Evolutionary conservation across 2,329 filamentous ascomycete species (phyloP).

Genomic region (Colletotrichum plurivorum): DNA sequence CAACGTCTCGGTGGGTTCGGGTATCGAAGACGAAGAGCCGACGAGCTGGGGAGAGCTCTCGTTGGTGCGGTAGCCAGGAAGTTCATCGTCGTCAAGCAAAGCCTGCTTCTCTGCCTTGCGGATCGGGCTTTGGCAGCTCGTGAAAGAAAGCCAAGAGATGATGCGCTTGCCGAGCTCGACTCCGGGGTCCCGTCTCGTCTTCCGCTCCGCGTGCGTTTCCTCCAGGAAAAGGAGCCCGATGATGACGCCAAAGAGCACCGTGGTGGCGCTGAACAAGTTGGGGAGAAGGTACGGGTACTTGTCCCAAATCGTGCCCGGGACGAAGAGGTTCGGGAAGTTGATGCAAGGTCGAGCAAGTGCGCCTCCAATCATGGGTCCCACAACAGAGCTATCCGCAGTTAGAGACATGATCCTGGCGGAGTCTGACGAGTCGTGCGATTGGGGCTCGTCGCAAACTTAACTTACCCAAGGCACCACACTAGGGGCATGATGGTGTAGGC

Average conservation of each 20-base stretch:
- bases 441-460: slow-evolving; percentile 37
- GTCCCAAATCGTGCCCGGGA: slow-evolving; percentile 83
- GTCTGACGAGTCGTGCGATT: slow-evolving; percentile 11
- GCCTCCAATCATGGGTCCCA: slow-evolving; percentile 93
- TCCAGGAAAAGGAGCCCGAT: slow-evolving; percentile 91
- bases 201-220: slow-evolving; percentile 91
- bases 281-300: slow-evolving; percentile 91
- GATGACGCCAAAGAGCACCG: slow-evolving; percentile 81
- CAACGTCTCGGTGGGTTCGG: slow-evolving; percentile 52
- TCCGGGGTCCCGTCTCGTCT: slow-evolving; percentile 81
- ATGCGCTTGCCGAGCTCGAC: slow-evolving; percentile 83
- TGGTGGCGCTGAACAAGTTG: slow-evolving; percentile 89
- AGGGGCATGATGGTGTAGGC: slow-evolving; percentile 99
- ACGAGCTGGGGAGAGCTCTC: slow-evolving; percentile 67
- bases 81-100: slow-evolving; percentile 74
- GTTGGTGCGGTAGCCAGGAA: slow-evolving; percentile 78
- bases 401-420: slow-evolving; percentile 44
- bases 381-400: slow-evolving; percentile 77
- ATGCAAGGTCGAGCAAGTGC: slow-evolving; percentile 88
- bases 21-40: slow-evolving; percentile 48
- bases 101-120: slow-evolving; percentile 70
- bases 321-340: slow-evolving; percentile 83
- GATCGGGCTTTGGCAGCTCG: slow-evolving; percentile 51
- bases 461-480: slow-evolving; percentile 94
- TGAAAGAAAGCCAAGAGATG: slow-evolving; percentile 58